Base-by-base conservation (phyloP, 1,284 basidiomycete species). In the Grifola frondosa region DNA sequence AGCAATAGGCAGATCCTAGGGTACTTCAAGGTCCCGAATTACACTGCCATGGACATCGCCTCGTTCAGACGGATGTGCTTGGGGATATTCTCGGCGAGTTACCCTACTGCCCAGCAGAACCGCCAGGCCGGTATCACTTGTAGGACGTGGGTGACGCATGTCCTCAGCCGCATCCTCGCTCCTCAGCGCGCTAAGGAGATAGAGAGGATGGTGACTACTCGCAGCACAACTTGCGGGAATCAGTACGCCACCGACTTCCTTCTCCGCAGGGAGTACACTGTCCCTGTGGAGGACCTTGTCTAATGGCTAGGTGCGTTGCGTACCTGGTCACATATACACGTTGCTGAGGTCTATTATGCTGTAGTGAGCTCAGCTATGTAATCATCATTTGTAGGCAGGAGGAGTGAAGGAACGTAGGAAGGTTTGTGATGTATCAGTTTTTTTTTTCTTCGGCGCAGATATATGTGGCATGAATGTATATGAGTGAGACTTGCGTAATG, bases 11-110 rank as follows among this genome's bases (percentile, higher is more conserved):
- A 46, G 35, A 44, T 54, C 29, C 41, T 57, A 15, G 52, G 46
- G 4, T 54, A 54, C 47, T 57, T 57, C 53, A 52, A 44, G 30
- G 34, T 57, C 37, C 20, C 45, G 10, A 45, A 45, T 15, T 52
- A 46, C 43, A 36, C 15, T 12, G 39, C 48, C 30, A 19, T 46
- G 6, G 50, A 44, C 24, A 17, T 49, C 16, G 19, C 46, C 17
- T 24, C 31, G 16, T 39, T 57, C 30, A 32, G 43, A 13, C 36
- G 36, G 19, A 30, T 43, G 11, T 57, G 55, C 39, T 17, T 21
- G 9, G 29, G 33, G 6, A 34, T 48, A 12, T 54, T 57, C 40
- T 40, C 53, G 29, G 35, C 31, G 9, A 42, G 42, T 25, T 43
- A 44, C 31, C 28, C 39, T 13, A 53, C 49, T 22, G 52, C 49